Evolutionary conservation across 106 monocot species (phyloP), one percentile per base, ranked within the genome.

Genomic region (Iris macrosiphon): DNA sequence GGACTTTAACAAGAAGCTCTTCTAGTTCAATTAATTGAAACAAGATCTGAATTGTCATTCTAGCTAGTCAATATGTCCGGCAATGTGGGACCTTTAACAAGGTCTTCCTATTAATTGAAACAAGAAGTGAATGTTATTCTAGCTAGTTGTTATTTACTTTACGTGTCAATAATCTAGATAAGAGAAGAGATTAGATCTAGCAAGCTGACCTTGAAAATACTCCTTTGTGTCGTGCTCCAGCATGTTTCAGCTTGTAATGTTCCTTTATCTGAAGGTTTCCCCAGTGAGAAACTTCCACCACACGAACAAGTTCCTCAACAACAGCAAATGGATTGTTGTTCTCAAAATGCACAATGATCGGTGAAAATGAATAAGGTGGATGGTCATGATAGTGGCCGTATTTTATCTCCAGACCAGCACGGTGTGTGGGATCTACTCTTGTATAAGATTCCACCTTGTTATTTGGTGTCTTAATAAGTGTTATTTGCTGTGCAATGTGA

Each of bases 311-410:
- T 62, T 91, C 81, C 61, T 91, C 90, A 68, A 81, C 75, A 66
- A 91, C 81, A n/a, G 85, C 72, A 81, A 91, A 91, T 14, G 90
- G 85, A 61, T 76, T 67, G 46, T 91, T 91, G 45, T 91, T 85
- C 66, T 91, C 90, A 50, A 81, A 85, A 75, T 91, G 90, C 4
- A 91, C 66, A 19, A 85, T 45, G 35, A 91, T 67, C 6, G 90
- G 90, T 22, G 78, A 69, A 72, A 48, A 78, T 25, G 85, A 79
- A 73, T 81, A 85, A 26, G 90, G 81, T 16, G 69, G 25, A 19
- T 48, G 75, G 26, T 85, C 73, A 59, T 63, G 37, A 46, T 85
- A 91, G 11, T 29, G 57, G 30, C 90, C 90, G 54, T 91, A 91
- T 69, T 52, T 85, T 31, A 91, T n/a, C 55, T 91, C 90, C 26